Conservation (phyloP, 2,329 filamentous ascomycete genomes). For the Cryoendolithus antarcticus region DNA sequence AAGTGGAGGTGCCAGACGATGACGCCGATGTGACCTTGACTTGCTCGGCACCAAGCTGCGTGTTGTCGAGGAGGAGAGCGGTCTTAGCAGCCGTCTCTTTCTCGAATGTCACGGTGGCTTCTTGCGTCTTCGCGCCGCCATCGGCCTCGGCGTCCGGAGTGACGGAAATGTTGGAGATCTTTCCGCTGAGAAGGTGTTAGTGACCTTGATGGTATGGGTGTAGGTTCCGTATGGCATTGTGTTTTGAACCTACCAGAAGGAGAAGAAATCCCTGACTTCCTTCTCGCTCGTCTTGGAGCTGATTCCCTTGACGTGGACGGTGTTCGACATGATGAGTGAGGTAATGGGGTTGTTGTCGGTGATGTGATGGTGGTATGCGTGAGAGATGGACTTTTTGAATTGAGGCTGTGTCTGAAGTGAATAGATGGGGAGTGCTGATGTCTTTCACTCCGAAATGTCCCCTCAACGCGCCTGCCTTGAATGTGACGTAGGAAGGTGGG, state of each 20-base stretch:
- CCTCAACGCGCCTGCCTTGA: too few relatives aligned
- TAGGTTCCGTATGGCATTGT: neutral
- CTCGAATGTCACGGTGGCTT: conserved; percentile 89
- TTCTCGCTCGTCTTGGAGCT: conserved; percentile 68
- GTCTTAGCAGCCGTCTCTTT: conserved; percentile 96
- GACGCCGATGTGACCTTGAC: conserved; percentile 69
- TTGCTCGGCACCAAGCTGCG: conserved; percentile 64
- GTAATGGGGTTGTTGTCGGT: too few relatives aligned
- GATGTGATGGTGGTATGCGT: too few relatives aligned
- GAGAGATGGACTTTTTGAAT: too few relatives aligned
- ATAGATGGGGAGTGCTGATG: too few relatives aligned
- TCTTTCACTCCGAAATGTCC: too few relatives aligned
- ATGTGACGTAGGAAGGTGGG: too few relatives aligned
- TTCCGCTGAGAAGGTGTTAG: conserved; percentile 50
- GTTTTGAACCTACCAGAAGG: conserved; percentile 58
- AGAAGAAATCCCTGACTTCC: conserved; percentile 84
- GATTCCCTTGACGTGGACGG: conserved; percentile 85
- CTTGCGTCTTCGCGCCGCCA: conserved; percentile 41
- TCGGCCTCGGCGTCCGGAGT: conserved; percentile 46
- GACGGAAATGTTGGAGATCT: conserved; percentile 74
- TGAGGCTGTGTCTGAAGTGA: too few relatives aligned
- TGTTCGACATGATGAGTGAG: conserved; percentile 39
- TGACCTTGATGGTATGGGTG: conserved; percentile 1
- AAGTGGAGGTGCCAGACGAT: conserved; percentile 47
- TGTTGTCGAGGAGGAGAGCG: conserved; percentile 92